Conservation (phyloP, 2,329 filamentous ascomycete genomes). For the Cladosporium sphaerospermum region DNA sequence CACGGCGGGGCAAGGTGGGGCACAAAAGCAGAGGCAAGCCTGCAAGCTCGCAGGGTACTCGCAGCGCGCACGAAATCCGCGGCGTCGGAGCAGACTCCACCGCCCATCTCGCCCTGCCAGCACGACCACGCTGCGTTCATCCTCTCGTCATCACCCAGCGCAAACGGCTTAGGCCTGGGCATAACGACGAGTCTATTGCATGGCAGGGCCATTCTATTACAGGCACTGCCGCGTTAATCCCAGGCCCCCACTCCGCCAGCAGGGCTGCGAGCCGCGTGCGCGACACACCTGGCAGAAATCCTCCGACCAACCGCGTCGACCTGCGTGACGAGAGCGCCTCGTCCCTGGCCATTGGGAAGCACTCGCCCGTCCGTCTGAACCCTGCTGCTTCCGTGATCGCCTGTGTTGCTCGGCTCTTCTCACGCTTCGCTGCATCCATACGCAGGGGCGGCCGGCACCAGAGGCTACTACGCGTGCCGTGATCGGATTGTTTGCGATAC, state of each 20-base stretch:
- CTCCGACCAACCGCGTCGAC: background rate
- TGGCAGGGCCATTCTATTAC: background rate
- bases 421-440: background rate
- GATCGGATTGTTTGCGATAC: background rate
- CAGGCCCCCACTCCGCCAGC: background rate
- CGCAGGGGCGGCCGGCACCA: too few relatives aligned
- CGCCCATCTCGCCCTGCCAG: background rate
- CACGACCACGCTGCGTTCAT: background rate
- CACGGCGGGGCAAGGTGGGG: slow-evolving; percentile 5
- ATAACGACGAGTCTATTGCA: slow-evolving; percentile 7
- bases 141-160: slow-evolving; percentile 3
- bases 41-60: too few relatives aligned
- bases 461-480: background rate
- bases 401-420: background rate
- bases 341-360: slow-evolving; percentile 1
- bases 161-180: slow-evolving; percentile 7
- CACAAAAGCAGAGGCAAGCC: background rate
- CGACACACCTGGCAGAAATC: background rate
- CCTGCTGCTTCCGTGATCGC: background rate
- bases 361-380: background rate
- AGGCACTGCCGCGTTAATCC: too few relatives aligned
- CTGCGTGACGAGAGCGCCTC: too few relatives aligned
- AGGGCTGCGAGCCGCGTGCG: background rate
- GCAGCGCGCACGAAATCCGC: background rate
- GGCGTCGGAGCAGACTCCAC: slow-evolving; percentile 2